Base-by-base conservation (phyloP, 305 asterid genomes). In the Solanum aculeatissimum region DNA sequence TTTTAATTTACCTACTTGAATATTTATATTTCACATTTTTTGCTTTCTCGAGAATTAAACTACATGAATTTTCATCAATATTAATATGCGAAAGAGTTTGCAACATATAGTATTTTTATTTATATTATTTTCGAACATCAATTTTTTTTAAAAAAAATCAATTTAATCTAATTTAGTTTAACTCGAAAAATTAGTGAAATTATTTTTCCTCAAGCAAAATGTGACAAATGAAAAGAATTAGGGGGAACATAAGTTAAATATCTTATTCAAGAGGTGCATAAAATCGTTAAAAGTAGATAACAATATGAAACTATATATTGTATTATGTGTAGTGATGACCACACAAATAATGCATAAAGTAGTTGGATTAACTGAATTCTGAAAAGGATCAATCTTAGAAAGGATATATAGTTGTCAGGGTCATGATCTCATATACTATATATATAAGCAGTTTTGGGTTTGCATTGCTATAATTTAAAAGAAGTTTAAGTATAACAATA, bases 351-450 rank as follows among this genome's bases (percentile, higher is more conserved):
- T 75, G 47, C 82, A 77, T 0, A 19, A 19, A 43, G 63, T 40
- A 77, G 82, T 49, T 77, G 45, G 63, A 16, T 49, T 27, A 77
- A 77, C 82, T 27, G 82, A 77, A 51, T 51, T 77, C 18, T 27
- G 6, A 75, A 74, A 72, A 74, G 58, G 21, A 21, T 74, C 58
- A 45, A 45, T 45, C 58, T 2, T 45, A 23, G 54, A 72, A 74
- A 74, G 43, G 21, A 75, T 9, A 60, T 4, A 60, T 11, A 49
- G 7, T 47, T 35, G 81, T 18, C 43, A 45, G 32, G 57, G 40
- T 65, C 27, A 68, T 75, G 81, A 75, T 75, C 23, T n/a, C n/a
- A n/a, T n/a, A n/a, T n/a, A n/a, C n/a, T n/a, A 74, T 47, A 7
- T 60, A 60, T 7, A 32, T 66, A 29, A 10, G 63, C 19, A 77